Evolutionary conservation across 495 filamentous ascomycete genomes (phyloP).

Genomic region (Aspergillus leporis): DNA sequence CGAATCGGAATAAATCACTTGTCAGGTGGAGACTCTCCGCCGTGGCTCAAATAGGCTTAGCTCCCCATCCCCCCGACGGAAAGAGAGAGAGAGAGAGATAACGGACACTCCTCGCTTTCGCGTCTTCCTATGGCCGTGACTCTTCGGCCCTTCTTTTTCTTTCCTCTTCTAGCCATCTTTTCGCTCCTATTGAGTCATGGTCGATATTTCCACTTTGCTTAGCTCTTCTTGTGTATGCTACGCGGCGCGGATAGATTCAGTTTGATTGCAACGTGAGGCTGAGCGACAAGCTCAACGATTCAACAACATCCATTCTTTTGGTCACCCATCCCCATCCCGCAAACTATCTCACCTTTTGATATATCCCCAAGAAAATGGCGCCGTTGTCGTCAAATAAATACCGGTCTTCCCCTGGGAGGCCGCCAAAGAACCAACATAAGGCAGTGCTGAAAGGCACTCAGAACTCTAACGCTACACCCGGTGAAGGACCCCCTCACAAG

Average conservation of each 20-base stretch:
- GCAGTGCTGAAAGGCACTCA: conserved; percentile 34
- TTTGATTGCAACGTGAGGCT: conserved; percentile 10
- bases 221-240: neutral
- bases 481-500: conserved; percentile 51
- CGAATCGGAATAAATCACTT: too few species aligned
- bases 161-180: conserved; percentile 1
- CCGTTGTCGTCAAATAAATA: conserved; percentile 29
- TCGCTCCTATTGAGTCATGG: conserved; percentile 18
- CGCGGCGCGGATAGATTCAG: conserved; percentile 9
- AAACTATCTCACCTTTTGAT: neutral
- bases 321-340: neutral
- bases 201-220: conserved; percentile 10
- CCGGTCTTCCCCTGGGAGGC: conserved; percentile 31
- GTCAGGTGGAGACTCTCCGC: conserved; percentile 27
- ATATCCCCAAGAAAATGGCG: conserved; percentile 26
- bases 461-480: conserved; percentile 33
- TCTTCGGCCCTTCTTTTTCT: neutral
- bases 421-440: conserved; percentile 37
- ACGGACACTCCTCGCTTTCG: conserved; percentile 17
- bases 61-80: neutral
- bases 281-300: conserved; percentile 8
- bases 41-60: conserved; percentile 22
- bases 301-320: conserved; percentile 11
- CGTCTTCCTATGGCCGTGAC: neutral
- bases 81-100: conserved; percentile 10